These are phyloP conservation scores for Cladosporium phlei DNA, from an alignment of 2,329 filamentous ascomycete species.

Conservation along the genomic window DNA sequence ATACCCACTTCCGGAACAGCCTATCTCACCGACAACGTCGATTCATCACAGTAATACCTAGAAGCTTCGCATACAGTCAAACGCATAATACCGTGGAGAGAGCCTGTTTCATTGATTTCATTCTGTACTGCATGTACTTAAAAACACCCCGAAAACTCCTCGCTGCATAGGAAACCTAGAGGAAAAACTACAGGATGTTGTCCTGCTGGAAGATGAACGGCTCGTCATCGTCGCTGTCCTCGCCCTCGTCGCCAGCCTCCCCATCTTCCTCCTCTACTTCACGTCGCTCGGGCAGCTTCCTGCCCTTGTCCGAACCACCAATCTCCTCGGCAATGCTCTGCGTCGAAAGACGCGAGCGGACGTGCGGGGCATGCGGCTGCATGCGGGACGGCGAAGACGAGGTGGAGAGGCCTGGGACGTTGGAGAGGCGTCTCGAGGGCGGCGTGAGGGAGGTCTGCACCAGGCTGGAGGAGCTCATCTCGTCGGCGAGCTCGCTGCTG, in stretches of 20 bases:
- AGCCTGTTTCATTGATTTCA: conserved; percentile 7
- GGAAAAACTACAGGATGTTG: conserved; percentile 1
- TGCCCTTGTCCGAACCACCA: conserved; percentile 19
- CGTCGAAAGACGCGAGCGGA: conserved; percentile 87
- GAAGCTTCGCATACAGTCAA: no score
- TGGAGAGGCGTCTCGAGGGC: conserved; percentile 66
- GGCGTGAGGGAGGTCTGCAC: conserved; percentile 78
- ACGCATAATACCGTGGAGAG: no score
- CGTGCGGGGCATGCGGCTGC: conserved; percentile 91
- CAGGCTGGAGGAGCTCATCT: conserved; percentile 83
- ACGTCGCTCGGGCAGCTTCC: conserved; percentile 19
- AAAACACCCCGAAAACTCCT: neutral
- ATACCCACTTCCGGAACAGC: no score
- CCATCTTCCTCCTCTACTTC: conserved; percentile 20
- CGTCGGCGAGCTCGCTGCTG: conserved; percentile 83
- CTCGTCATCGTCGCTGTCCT: conserved; percentile 24
- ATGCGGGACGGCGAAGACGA: conserved; percentile 81
- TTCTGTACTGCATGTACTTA: conserved; percentile 9
- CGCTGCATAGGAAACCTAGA: neutral
- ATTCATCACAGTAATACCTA: no score
- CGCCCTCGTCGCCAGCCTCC: conserved; percentile 12
- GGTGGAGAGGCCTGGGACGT: conserved; percentile 64
- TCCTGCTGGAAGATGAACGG: conserved; percentile 26
- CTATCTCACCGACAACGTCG: no score
- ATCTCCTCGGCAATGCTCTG: conserved; percentile 69